A percentile compares a stretch with the other conserved stretches of the same genome.
phyloP scores from a whole-genome alignment of 169 alveolate species.

The Eimeria maxima region DNA sequence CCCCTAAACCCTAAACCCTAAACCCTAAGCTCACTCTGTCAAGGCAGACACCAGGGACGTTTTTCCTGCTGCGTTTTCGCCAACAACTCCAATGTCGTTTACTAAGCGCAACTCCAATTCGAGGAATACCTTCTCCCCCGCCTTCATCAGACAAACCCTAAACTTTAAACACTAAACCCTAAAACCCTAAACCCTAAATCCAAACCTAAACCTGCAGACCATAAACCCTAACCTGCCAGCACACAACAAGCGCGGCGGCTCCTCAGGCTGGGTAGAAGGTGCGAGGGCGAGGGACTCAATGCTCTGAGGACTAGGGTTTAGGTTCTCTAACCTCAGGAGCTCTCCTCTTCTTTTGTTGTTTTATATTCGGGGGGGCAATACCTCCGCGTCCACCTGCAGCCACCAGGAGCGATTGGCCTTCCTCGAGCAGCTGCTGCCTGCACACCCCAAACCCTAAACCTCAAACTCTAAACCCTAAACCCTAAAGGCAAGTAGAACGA shows the following conservation, averaged over 20 bases:
- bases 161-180: background rate
- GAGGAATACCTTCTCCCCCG: slow-evolving; percentile 79
- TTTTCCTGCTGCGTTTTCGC: slow-evolving; percentile 78
- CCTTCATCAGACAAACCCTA: slow-evolving; percentile 8
- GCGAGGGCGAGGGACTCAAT: too few species aligned
- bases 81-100: slow-evolving; percentile 76
- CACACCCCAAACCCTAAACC: slow-evolving; percentile 25
- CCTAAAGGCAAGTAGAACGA: background rate
- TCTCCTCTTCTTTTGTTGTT: slow-evolving; percentile 60
- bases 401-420: slow-evolving; percentile 73
- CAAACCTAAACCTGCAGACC: background rate
- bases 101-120: slow-evolving; percentile 84
- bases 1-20: background rate
- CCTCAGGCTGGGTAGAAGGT: too few species aligned
- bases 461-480: slow-evolving; percentile 17
- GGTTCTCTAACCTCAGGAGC: slow-evolving; percentile 29
- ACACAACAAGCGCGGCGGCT: background rate
- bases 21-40: slow-evolving; percentile 55
- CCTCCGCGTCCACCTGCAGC: slow-evolving; percentile 86
- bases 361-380: slow-evolving; percentile 45
- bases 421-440: slow-evolving; percentile 84
- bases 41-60: slow-evolving; percentile 79
- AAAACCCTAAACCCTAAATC: too few species aligned
- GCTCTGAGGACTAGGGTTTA: background rate
- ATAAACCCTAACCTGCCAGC: background rate